phyloP scores from a whole-genome alignment of 352 stramenopile genomes.

The Phytophthora ohioensis region DNA sequence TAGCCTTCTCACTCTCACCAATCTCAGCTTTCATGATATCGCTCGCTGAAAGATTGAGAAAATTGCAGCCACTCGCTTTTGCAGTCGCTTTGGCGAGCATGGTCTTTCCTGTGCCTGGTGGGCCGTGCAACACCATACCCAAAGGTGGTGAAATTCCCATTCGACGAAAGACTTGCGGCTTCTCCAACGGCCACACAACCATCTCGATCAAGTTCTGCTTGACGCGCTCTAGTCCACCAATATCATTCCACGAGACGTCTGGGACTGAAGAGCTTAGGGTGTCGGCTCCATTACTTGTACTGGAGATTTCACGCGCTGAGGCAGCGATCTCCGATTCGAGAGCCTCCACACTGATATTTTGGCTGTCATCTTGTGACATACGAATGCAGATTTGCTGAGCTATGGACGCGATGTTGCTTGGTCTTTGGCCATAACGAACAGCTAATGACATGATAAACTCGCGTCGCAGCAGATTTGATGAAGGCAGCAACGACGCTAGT shows the following conservation, averaged over 20 bases:
- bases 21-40: constrained; percentile 86
- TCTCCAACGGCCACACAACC: constrained; percentile 88
- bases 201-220: constrained; percentile 87
- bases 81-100: constrained; percentile 87
- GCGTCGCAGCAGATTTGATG: constrained; percentile 38
- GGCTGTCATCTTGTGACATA: constrained; percentile 21
- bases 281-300: constrained; percentile 39
- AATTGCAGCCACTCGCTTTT: constrained; percentile 84
- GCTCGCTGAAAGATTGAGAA: constrained; percentile 80
- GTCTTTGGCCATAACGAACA: constrained; percentile 80
- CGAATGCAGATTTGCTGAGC: constrained; percentile 48
- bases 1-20: constrained; percentile 87
- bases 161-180: constrained; percentile 76
- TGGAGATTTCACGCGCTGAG: constrained; percentile 58
- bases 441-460: constrained; percentile 67
- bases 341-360: constrained; percentile 7
- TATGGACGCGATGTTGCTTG: constrained; percentile 74
- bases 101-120: constrained; percentile 87
- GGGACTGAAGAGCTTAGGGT: constrained; percentile 59
- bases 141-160: constrained; percentile 85
- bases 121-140: constrained; percentile 82
- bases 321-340: constrained; percentile 58
- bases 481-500: constrained; percentile 53
- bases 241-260: constrained; percentile 77
- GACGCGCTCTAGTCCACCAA: constrained; percentile 71